These are phyloP conservation scores for Eimeria necatrix DNA, from an alignment of 169 alveolate genomes.

Conservation along the genomic window DNA sequence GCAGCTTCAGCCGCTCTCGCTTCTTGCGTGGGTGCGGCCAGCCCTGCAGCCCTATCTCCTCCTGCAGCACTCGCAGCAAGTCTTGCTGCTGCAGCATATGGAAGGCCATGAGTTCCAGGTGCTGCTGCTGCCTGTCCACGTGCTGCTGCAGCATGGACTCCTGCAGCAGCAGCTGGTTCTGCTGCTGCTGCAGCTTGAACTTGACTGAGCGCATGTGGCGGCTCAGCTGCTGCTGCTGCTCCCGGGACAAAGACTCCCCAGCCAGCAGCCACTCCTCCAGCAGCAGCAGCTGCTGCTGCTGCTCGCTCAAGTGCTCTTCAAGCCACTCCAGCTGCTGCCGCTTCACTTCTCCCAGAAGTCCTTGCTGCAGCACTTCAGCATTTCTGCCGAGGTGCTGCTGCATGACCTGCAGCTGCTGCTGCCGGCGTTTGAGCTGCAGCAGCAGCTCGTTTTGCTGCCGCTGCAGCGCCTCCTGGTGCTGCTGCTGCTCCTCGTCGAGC, in stretches of 20 bases:
- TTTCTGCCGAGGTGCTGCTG: not conserved
- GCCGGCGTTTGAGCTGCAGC: not conserved
- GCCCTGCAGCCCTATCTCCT: not conserved
- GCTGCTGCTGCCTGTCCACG: not conserved
- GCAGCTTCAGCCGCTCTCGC: not conserved
- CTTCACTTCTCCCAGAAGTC: not conserved
- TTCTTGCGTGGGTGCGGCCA: not conserved
- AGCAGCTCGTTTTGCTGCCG: not conserved
- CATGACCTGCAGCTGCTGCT: not conserved
- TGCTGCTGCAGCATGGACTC: not conserved
- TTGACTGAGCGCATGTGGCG: too few relatives aligned
- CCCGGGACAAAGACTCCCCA: not conserved
- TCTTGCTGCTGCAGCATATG: not conserved
- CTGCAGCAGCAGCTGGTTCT: not conserved
- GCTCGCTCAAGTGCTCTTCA: not conserved
- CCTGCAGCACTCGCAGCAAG: not conserved
- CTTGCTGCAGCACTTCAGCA: not conserved
- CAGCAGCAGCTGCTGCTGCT: not conserved
- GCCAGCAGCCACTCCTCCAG: not conserved
- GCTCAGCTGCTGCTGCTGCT: not conserved
- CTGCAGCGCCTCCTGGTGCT: not conserved
- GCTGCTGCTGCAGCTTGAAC: not conserved
- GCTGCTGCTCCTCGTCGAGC: not conserved
- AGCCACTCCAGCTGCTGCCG: not conserved
- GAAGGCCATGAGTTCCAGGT: not conserved